Base-by-base conservation (phyloP, 495 filamentous ascomycete genomes). In the Penicillium ochrochloron region DNA sequence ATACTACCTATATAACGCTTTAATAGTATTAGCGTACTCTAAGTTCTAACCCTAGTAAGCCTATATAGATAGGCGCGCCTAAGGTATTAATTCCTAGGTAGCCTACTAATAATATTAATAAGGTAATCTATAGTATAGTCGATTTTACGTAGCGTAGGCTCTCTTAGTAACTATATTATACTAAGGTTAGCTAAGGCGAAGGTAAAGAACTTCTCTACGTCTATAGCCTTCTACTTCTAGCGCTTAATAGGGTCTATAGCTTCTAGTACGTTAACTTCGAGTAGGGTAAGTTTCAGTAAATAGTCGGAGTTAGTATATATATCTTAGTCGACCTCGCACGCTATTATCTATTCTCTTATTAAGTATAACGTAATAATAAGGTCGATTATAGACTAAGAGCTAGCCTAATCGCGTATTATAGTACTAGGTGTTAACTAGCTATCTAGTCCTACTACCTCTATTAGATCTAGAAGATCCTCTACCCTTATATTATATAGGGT, bases 221-320 rank as follows among this genome's bases (percentile, higher is more conserved):
- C 42, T 46, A 46, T 46, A 19, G 42, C 42, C n/a, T 46, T 46
- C 19, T 46, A 46, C 3, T 21, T 19, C 6, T 7, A 2, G 1
- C 17, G 17, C 7, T 21, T n/a, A 21, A 46, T 21, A 46, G 42
- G 42, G 2, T 46, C 17, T 21, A 39, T 4, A 15, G 42, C n/a
- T 5, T 46, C 17, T 5, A 7, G 42, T 7, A 46, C 7, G n/a
- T 46, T 10, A 8, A 21, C 21, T 46, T 46, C 42, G n/a, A 46
- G 42, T 46, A 46, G 1, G 9, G 42, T 46, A 21, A 19, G 42
- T 5, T 21, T 46, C 23, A 57, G 64, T 14, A 60, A 35, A 58
- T 70, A 58, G 31, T 70, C 57, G 0, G 53, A 70, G 19, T 62
- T 41, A 1, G 42, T 57, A 25, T 66, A 42, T 2, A 63, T 10